phyloP scores from a whole-genome alignment of 345 rosid species.

The Pugionium dolabratum region DNA sequence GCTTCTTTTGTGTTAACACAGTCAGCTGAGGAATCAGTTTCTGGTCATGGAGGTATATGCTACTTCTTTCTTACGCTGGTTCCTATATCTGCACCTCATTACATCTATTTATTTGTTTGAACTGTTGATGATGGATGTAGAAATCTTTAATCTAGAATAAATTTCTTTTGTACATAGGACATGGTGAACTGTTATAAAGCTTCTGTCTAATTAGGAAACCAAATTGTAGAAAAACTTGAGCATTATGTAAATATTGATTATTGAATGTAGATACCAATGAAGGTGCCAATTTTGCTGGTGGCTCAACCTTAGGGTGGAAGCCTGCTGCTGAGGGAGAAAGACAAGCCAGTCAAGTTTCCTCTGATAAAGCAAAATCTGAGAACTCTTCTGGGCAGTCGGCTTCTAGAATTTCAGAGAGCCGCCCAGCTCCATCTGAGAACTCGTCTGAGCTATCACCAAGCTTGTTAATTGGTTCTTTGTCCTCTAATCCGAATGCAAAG shows the following conservation, averaged over 20 bases:
- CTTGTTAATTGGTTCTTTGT: slow-evolving; percentile 71
- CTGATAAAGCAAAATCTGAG: slow-evolving; percentile 45
- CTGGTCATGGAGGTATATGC: slow-evolving; percentile 40
- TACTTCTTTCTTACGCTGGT: slow-evolving; percentile 20
- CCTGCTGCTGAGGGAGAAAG: slow-evolving; percentile 51
- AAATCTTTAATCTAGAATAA: background rate
- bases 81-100: background rate
- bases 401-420: slow-evolving; percentile 58
- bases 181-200: slow-evolving; percentile 11
- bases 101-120: slow-evolving; percentile 9
- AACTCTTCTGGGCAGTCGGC: slow-evolving; percentile 56
- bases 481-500: slow-evolving; percentile 68
- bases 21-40: slow-evolving; percentile 37
- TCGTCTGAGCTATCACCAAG: slow-evolving; percentile 61
- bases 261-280: slow-evolving; percentile 44
- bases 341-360: slow-evolving; percentile 40
- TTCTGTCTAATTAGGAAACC: slow-evolving; percentile 7
- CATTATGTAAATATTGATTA: background rate
- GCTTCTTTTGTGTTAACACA: slow-evolving; percentile 18
- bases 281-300: slow-evolving; percentile 44
- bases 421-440: slow-evolving; percentile 24
- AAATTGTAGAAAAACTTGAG: slow-evolving; percentile 6
- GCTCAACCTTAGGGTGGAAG: slow-evolving; percentile 42
- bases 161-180: slow-evolving; percentile 20
- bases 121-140: too few species aligned